These are phyloP conservation scores for Tothia fuscella DNA, from an alignment of 2,329 filamentous ascomycete genomes.

Conservation along the genomic window DNA sequence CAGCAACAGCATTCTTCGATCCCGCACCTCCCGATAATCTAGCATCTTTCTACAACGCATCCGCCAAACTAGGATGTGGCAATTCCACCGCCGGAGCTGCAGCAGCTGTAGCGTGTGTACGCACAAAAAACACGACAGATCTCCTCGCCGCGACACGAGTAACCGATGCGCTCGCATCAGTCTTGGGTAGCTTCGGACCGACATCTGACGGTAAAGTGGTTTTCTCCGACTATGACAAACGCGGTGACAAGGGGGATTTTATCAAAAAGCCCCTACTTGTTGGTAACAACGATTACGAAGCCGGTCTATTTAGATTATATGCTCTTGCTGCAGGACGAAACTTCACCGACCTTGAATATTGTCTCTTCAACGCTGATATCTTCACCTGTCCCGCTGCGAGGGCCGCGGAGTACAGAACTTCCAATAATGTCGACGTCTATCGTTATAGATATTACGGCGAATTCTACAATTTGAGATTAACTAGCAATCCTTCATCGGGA, in stretches of 20 bases:
- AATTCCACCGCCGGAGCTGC: background rate
- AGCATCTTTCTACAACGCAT: background rate
- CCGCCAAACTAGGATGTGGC: conserved; percentile 1
- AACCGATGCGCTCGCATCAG: background rate
- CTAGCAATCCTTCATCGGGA: background rate
- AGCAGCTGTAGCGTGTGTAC: background rate
- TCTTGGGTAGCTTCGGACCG: background rate
- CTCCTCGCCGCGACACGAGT: background rate
- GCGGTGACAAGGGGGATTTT: conserved; percentile 1
- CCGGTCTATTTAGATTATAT: background rate
- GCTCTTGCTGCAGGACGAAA: background rate
- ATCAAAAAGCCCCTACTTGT: conserved; percentile 4
- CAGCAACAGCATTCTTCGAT: background rate
- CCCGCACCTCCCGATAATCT: background rate
- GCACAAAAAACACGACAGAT: background rate
- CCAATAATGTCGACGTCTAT: background rate
- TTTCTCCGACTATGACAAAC: conserved; percentile 1
- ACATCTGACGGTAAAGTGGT: conserved; percentile 1
- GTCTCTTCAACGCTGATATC: background rate
- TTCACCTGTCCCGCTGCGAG: conserved; percentile 6
- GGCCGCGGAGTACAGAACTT: background rate
- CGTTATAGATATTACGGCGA: conserved; percentile 2
- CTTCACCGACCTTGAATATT: background rate
- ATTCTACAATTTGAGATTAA: background rate
- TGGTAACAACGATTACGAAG: conserved; percentile 6